Evolutionary conservation across 1,284 basidiomycete species (phyloP).

Genomic region (Peniophora sp.): DNA sequence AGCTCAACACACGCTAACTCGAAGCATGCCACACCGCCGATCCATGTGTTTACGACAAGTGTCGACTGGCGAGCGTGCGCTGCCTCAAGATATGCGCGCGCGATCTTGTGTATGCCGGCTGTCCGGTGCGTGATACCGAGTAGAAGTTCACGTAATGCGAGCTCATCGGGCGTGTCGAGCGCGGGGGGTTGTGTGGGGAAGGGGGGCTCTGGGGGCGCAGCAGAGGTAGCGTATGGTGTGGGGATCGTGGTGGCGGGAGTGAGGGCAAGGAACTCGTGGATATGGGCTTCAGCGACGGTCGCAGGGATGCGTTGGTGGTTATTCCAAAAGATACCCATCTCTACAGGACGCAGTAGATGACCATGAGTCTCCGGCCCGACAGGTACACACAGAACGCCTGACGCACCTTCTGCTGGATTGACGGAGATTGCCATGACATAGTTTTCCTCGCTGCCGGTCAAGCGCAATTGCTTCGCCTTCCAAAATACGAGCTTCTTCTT

Average conservation of each 20-base stretch:
- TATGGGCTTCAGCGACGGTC: conserved; percentile 45
- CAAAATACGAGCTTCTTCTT: conserved; percentile 71
- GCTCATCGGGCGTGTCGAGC: conserved; percentile 63
- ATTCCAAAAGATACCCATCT: conserved; percentile 68
- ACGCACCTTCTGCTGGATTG: conserved; percentile 59
- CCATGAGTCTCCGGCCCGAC: no score
- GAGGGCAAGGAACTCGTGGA: conserved; percentile 38
- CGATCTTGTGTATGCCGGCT: conserved; percentile 32
- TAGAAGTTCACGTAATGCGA: conserved; percentile 59
- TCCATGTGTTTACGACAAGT: conserved; percentile 53
- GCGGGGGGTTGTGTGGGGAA: conserved; percentile 18
- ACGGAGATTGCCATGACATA: conserved; percentile 53
- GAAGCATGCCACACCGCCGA: conserved; percentile 54
- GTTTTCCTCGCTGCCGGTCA: conserved; percentile 39
- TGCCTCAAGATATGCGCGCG: conserved; percentile 43
- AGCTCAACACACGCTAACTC: conserved; percentile 62
- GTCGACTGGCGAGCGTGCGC: conserved; percentile 32
- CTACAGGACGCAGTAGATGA: conserved; percentile 18
- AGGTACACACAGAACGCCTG: neutral
- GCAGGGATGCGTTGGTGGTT: conserved; percentile 50
- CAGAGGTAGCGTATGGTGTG: conserved; percentile 21
- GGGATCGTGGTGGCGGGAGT: conserved; percentile 35
- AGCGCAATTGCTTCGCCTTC: conserved; percentile 51
- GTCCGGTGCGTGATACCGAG: conserved; percentile 62
- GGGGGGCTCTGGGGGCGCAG: conserved; percentile 7